Evolutionary conservation across 768 basidiomycete genomes (phyloP).

Genomic region (Boletus edulis): DNA sequence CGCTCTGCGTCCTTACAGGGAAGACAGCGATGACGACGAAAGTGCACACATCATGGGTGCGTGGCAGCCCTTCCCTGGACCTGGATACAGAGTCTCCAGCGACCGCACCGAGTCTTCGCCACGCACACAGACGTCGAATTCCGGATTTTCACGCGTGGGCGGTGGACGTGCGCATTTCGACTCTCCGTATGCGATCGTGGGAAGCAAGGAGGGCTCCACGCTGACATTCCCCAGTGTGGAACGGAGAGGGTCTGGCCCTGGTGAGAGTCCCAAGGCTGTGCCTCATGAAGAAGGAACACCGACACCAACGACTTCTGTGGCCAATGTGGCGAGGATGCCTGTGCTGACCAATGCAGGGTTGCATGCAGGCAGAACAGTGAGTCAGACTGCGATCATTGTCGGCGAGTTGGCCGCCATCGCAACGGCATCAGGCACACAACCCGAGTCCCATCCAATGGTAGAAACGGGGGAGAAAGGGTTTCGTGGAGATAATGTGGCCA

Average conservation of each 20-base stretch:
- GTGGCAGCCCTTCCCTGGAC: constrained; percentile 74
- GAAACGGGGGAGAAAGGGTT: constrained; percentile 17
- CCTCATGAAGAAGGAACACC: constrained; percentile 37
- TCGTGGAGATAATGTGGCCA: constrained; percentile 23
- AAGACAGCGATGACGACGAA: constrained; percentile 73
- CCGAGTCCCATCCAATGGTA: constrained; percentile 22
- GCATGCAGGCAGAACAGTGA: constrained; percentile 72
- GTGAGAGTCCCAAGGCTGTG: constrained; percentile 22
- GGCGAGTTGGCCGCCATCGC: constrained; percentile 39
- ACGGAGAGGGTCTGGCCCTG: constrained; percentile 32
- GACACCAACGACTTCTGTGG: constrained; percentile 49
- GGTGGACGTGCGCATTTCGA: constrained; percentile 88
- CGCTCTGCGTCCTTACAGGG: constrained; percentile 69
- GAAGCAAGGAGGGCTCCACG: constrained; percentile 48
- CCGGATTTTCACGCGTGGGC: constrained; percentile 84
- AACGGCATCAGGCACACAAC: constrained; percentile 12
- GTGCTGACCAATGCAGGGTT: constrained; percentile 32
- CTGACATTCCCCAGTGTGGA: constrained; percentile 68
- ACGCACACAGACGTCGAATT: constrained; percentile 31
- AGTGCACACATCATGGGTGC: constrained; percentile 89
- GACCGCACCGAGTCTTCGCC: constrained; percentile 29
- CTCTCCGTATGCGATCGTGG: constrained; percentile 75
- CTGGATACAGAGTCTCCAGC: constrained; percentile 22
- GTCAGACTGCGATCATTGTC: constrained; percentile 85
- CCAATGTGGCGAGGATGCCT: constrained; percentile 44